Conservation (phyloP, 1,284 basidiomycete species). For the Takashimella koratensis region DNA sequence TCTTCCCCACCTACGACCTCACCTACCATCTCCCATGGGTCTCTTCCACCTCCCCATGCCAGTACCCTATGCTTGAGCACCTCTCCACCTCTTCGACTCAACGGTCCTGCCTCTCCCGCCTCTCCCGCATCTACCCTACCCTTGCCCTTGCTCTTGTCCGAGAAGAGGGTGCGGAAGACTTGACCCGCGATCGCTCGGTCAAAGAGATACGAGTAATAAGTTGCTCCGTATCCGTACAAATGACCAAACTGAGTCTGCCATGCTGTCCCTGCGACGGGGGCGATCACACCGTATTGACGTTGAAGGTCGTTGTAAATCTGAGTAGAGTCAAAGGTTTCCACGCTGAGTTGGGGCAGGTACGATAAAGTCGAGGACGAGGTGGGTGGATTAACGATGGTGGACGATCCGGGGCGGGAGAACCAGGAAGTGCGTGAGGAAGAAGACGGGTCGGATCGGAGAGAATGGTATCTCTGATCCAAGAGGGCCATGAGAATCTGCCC, state of each 20-base stretch:
- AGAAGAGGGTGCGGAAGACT: constrained; percentile 78
- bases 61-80: constrained; percentile 73
- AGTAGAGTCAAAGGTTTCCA: constrained; percentile 64
- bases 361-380: neutral
- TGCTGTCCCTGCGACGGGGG: constrained; percentile 73
- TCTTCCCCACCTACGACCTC: constrained; percentile 56
- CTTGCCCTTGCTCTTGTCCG: too few species aligned
- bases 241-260: constrained; percentile 97
- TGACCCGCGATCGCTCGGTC: constrained; percentile 91
- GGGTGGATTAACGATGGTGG: too few species aligned
- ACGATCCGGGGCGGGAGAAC: constrained; percentile 39
- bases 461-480: constrained; percentile 89
- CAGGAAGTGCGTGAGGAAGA: neutral
- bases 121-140: too few species aligned
- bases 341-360: too few species aligned
- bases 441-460: constrained; percentile 41
- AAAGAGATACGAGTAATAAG: constrained; percentile 96
- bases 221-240: constrained; percentile 92
- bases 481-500: constrained; percentile 86
- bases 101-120: constrained; percentile 54
- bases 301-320: constrained; percentile 62
- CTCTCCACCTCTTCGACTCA: constrained; percentile 68
- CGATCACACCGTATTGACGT: constrained; percentile 69
- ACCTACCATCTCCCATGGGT: constrained; percentile 93
- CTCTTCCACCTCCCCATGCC: constrained; percentile 78